Evolutionary conservation across 768 basidiomycete genomes (phyloP), one percentile per base, ranked within the genome.

Genomic region (Mycena polygramma): DNA sequence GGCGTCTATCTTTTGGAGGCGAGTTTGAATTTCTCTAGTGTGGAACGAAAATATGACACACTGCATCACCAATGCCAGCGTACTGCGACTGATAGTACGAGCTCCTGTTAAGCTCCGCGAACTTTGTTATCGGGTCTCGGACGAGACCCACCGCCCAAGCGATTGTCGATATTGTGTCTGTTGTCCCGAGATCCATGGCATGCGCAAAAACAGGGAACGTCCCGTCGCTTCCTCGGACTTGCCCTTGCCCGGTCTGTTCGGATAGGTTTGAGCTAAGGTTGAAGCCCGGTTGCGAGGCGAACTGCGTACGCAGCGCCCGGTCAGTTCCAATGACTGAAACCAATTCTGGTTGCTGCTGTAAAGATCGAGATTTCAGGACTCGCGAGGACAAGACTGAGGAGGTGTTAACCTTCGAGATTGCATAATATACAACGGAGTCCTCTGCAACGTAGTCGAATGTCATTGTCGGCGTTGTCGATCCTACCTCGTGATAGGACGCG

Each of bases 341-440:
- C 0, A 55, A 49, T 6, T 62, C 51, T 1, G 58, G 62, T 15
- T 64, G 57, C 1, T 1, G 22, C 66, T 68, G n/a, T n/a, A n/a
- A 53, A 19, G 41, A 30, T 10, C 8, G 2, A 41, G 37, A 15
- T 45, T 17, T n/a, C n/a, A n/a, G n/a, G n/a, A n/a, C n/a, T n/a
- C n/a, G n/a, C n/a, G n/a, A n/a, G n/a, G n/a, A n/a, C 45, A 2
- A n/a, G n/a, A n/a, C n/a, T n/a, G n/a, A n/a, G n/a, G n/a, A n/a
- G n/a, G n/a, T n/a, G n/a, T n/a, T 20, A 65, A 84, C 84, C 52
- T 75, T 79, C 2, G 73, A 72, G 1, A 82, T 84, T 1, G 87
- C 86, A 71, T 87, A 87, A 73, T 83, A 86, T 0, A 81, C 83
- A 7, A 81, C 80, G 13, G 84, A 84, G 77, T 90, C 88, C 75